These are phyloP conservation scores for Thalassiosira livingstoniorum DNA, from an alignment of 352 stramenopile species.

Conservation along the genomic window DNA sequence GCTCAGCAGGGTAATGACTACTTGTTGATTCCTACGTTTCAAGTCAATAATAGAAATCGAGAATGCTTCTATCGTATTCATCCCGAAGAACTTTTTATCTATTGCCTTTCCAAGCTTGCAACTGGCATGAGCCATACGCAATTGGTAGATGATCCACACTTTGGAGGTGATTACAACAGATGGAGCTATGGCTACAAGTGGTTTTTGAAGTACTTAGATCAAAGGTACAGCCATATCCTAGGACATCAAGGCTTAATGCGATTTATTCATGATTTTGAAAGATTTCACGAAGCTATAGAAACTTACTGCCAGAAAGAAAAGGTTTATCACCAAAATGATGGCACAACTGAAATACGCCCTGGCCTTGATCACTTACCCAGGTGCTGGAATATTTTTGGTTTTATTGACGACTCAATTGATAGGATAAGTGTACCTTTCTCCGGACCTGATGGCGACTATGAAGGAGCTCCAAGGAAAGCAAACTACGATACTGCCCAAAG, in stretches of 20 bases:
- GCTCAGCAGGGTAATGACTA: too few relatives aligned
- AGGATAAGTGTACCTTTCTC: slow-evolving; percentile 27
- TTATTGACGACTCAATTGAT: slow-evolving; percentile 53
- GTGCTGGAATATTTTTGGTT: slow-evolving; percentile 43
- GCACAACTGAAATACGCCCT: background rate
- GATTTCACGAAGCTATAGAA: slow-evolving; percentile 36
- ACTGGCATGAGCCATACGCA: background rate
- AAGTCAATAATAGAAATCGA: background rate
- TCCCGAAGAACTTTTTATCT: background rate
- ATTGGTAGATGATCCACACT: background rate
- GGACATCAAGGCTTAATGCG: background rate
- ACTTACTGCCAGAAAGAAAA: slow-evolving; percentile 10
- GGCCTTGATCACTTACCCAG: slow-evolving; percentile 14
- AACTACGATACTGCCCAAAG: slow-evolving; percentile 14
- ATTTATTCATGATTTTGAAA: slow-evolving; percentile 34
- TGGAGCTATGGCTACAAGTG: background rate
- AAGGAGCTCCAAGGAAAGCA: slow-evolving; percentile 29
- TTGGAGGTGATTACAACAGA: background rate
- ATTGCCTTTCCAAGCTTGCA: background rate
- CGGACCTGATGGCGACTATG: slow-evolving; percentile 45
- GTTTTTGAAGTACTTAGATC: background rate
- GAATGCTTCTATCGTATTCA: background rate
- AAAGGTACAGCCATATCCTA: background rate
- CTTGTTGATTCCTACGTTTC: background rate
- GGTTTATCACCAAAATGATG: slow-evolving; percentile 11